Evolutionary conservation across 129 eudicot genomes (phyloP), one percentile per base, ranked within the genome.

Genomic region (Artemisia annua): DNA sequence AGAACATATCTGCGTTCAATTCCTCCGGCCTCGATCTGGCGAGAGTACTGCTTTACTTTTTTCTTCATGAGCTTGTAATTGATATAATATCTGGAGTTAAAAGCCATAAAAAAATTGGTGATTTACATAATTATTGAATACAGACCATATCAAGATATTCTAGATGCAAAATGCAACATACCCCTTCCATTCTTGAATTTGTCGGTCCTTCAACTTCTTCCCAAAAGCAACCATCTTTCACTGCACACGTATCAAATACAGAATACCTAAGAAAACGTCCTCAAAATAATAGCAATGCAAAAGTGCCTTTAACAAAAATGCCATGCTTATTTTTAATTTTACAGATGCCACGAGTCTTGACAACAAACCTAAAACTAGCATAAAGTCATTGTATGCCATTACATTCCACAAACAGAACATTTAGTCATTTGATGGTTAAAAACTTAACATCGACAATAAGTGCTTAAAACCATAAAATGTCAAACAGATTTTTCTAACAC

Each of bases 111-210:
- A 13, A 35, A 50, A 28, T 9, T 15, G 30, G 63, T 54, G 15
- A 48, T 61, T 22, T 6, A 64, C 18, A 52, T 53, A 26, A 63
- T 12, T 24, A 61, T 12, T 69, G 1, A 32, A 5, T 15, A 11
- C 65, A 0, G 19, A 62, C 10, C 1, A n/a, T 19, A 52, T 50
- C 28, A 51, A 28, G 19, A 56, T 35, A 63, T 43, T 11, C 17
- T 35, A 8, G 9, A 17, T 28, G 50, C 5, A 51, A 56, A 67
- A 35, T 12, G 79, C 24, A 24, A 18, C 77, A 49, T 86, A 93
- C 98, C 88, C 90, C 69, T 85, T 88, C 98, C 98, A 93, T 89
- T 89, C 96, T 90, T 85, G 92, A 51, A 89, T 83, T 73, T 89
- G 98, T 72, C 98, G 82, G 52, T 93, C 95, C 88, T 89, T 89